Conservation (phyloP, 139 green algal genomes). For the Zygnema circumcarinatum region DNA sequence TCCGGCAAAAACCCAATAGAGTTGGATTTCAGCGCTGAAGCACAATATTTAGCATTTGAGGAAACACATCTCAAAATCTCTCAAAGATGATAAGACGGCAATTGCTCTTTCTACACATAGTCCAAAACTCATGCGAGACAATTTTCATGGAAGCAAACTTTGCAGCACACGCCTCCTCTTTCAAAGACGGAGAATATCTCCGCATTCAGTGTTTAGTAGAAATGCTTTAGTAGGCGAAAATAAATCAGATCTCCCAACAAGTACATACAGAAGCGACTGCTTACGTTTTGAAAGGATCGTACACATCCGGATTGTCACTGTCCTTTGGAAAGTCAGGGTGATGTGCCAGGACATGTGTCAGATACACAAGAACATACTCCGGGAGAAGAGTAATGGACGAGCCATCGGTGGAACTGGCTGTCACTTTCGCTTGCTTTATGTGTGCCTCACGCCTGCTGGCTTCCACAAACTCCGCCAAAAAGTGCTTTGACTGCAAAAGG, state of each 20-base stretch:
- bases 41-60: background rate
- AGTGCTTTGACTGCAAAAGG: slow-evolving; percentile 24
- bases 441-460: background rate
- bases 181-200: too few relatives aligned
- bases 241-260: too few relatives aligned
- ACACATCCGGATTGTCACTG: background rate
- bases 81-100: too few relatives aligned
- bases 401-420: background rate
- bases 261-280: too few relatives aligned
- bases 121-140: too few relatives aligned
- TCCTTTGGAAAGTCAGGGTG: slow-evolving; percentile 81
- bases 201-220: too few relatives aligned
- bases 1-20: too few relatives aligned
- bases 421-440: background rate
- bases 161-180: too few relatives aligned
- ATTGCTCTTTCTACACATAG: too few relatives aligned
- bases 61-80: background rate
- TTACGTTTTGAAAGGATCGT: slow-evolving; percentile 19
- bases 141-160: too few relatives aligned
- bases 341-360: slow-evolving; percentile 80
- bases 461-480: slow-evolving; percentile 38
- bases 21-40: too few relatives aligned
- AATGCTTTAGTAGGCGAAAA: too few relatives aligned
- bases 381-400: slow-evolving; percentile 70
- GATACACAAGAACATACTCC: slow-evolving; percentile 80